These are phyloP conservation scores for Plantago ovata DNA, from an alignment of 257 asterid species.

Conservation along the genomic window DNA sequence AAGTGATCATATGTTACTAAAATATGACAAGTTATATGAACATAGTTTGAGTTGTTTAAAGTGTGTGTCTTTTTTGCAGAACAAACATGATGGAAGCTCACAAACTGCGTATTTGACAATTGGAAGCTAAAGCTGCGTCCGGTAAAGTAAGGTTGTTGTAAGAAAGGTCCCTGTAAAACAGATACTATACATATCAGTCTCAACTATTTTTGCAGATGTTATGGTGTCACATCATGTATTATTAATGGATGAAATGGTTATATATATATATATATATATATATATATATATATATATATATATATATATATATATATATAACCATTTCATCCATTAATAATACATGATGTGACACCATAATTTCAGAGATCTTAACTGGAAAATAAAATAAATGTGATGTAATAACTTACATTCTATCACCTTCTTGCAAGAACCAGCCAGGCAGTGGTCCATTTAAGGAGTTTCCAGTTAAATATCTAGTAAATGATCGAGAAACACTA, in stretches of 20 bases:
- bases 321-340: too few species aligned
- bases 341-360: too few species aligned
- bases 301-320: too few species aligned
- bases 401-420: conserved; percentile 38
- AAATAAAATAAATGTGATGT: neutral
- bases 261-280: too few species aligned
- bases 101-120: conserved; percentile 38
- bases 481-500: conserved; percentile 13
- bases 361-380: neutral
- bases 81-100: conserved; percentile 31
- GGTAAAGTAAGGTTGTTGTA: conserved; percentile 52
- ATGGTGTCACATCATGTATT: too few species aligned
- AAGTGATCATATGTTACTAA: conserved; percentile 15
- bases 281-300: too few species aligned
- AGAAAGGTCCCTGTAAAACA: conserved; percentile 54
- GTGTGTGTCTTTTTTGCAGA: neutral
- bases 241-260: too few species aligned
- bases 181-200: too few species aligned
- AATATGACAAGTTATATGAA: neutral
- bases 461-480: conserved; percentile 64
- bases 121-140: conserved; percentile 15
- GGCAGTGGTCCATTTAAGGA: conserved; percentile 46
- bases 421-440: conserved; percentile 43
- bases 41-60: neutral
- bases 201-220: too few species aligned